These are phyloP conservation scores for Boletus rubroflammeus DNA, from an alignment of 768 basidiomycete genomes.

Conservation along the genomic window DNA sequence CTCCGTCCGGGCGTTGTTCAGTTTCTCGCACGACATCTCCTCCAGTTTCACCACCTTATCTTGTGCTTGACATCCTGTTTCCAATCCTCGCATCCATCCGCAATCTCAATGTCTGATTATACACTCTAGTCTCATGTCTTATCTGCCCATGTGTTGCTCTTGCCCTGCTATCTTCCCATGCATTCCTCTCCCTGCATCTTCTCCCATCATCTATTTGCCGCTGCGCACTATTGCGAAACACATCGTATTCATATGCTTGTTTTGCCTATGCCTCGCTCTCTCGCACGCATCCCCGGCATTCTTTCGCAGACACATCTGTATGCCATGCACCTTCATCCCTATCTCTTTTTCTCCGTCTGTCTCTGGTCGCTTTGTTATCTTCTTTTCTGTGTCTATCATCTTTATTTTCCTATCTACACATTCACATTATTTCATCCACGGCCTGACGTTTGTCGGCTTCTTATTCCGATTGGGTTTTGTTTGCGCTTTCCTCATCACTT, in stretches of 20 bases:
- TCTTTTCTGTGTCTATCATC: constrained; percentile 17
- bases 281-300: constrained; percentile 20
- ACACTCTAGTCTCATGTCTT: constrained; percentile 36
- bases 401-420: constrained; percentile 32
- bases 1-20: constrained; percentile 13
- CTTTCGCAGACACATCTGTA: constrained; percentile 24
- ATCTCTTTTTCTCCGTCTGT: neutral
- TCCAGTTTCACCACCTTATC: constrained; percentile 23
- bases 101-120: constrained; percentile 40
- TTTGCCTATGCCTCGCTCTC: constrained; percentile 27
- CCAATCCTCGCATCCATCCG: constrained; percentile 30
- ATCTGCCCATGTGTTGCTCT: constrained; percentile 34
- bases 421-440: constrained; percentile 29
- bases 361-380: constrained; percentile 26
- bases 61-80: constrained; percentile 37
- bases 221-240: constrained; percentile 34
- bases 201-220: constrained; percentile 22
- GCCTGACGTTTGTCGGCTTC: constrained; percentile 25
- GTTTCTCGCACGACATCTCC: constrained; percentile 24
- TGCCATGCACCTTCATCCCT: constrained; percentile 17
- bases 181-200: constrained; percentile 25
- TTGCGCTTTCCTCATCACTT: constrained; percentile 6
- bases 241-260: constrained; percentile 36
- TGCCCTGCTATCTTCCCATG: constrained; percentile 37
- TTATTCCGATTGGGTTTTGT: constrained; percentile 24